Percentiles rank a stretch among this genome's conserved stretches.
Evolutionary conservation across 495 filamentous ascomycete genomes (phyloP).

Genomic region (Tetracladium marchalianum): DNA sequence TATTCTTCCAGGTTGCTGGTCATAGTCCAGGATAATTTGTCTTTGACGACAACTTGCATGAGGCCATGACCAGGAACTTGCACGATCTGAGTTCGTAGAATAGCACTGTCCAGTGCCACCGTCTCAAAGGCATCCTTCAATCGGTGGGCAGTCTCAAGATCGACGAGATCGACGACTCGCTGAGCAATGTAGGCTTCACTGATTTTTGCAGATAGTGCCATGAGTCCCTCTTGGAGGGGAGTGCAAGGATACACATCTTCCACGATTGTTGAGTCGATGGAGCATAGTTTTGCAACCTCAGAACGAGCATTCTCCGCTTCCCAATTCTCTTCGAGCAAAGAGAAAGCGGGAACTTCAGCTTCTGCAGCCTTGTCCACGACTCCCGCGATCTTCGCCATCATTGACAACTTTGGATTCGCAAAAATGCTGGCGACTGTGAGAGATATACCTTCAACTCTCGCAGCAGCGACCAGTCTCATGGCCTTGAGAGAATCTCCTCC

Average conservation of each 20-base stretch:
- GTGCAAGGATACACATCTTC: slow-evolving; percentile 62
- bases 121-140: slow-evolving; percentile 47
- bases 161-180: slow-evolving; percentile 30
- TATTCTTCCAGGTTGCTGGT: neutral
- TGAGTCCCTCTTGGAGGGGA: slow-evolving; percentile 59
- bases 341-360: neutral
- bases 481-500: slow-evolving; percentile 64
- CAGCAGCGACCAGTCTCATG: slow-evolving; percentile 56
- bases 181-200: slow-evolving; percentile 49
- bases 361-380: too few species aligned
- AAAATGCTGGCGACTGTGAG: slow-evolving; percentile 48
- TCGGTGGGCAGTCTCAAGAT: slow-evolving; percentile 29
- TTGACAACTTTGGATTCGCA: slow-evolving; percentile 1
- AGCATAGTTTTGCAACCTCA: neutral
- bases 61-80: slow-evolving; percentile 33
- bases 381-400: neutral
- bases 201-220: slow-evolving; percentile 50
- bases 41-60: slow-evolving; percentile 39
- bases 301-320: neutral
- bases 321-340: neutral
- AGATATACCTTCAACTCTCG: slow-evolving; percentile 37
- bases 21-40: slow-evolving; percentile 10
- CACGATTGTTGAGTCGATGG: slow-evolving; percentile 27
- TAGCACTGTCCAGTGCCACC: slow-evolving; percentile 35
- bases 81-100: slow-evolving; percentile 47